phyloP scores from a whole-genome alignment of 2,329 filamentous ascomycete genomes.

The Sporothrix pallida region DNA sequence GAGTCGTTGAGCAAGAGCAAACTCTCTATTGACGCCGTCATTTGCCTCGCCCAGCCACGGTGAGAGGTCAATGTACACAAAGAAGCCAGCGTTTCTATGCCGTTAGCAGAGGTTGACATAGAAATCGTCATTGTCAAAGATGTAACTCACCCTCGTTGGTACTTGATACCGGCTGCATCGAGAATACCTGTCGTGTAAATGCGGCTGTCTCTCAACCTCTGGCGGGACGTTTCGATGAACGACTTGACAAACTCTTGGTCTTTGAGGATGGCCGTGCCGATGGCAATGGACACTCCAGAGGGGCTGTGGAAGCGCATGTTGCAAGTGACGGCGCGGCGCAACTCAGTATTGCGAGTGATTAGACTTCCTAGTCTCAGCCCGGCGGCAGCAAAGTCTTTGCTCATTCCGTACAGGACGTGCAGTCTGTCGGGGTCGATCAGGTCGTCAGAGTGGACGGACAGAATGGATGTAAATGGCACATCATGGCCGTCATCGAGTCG shows the following conservation, averaged over 20 bases:
- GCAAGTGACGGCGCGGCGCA: background rate
- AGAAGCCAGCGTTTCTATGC: background rate
- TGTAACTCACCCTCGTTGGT: background rate
- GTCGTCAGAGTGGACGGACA: background rate
- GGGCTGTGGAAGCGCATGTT: slow-evolving; percentile 19
- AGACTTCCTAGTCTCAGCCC: background rate
- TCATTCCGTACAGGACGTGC: slow-evolving; percentile 9
- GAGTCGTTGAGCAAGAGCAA: background rate
- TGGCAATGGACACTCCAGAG: background rate
- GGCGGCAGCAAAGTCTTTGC: slow-evolving; percentile 1
- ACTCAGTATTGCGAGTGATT: background rate
- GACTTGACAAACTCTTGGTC: background rate
- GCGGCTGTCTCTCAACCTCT: background rate
- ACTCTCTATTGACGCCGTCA: background rate
- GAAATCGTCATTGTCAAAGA: too few relatives aligned
- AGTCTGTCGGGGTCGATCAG: background rate
- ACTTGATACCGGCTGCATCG: background rate
- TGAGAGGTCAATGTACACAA: background rate
- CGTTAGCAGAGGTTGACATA: background rate
- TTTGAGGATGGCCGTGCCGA: background rate
- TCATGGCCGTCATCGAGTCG: background rate
- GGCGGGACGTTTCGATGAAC: background rate
- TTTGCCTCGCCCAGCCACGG: background rate
- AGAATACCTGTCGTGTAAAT: background rate
- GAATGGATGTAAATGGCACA: background rate